These are phyloP conservation scores for Cicer chorassanicum DNA, from an alignment of 306 rosid genomes.

Conservation along the genomic window DNA sequence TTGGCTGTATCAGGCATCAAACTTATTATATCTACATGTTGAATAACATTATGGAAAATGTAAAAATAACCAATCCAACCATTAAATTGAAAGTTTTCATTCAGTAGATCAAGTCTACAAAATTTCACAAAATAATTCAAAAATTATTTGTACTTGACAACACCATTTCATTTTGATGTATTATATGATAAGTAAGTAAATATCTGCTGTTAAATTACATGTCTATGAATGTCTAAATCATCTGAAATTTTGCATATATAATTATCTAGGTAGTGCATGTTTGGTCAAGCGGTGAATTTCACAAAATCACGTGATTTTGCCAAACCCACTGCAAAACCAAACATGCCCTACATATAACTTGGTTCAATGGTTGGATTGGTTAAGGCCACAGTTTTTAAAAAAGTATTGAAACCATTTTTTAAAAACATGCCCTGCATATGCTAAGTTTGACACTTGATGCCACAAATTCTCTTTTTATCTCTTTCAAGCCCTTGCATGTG, in stretches of 20 bases:
- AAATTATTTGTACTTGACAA: neutral
- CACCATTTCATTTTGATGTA: slow-evolving; percentile 1
- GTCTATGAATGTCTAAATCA: neutral
- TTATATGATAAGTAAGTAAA: neutral
- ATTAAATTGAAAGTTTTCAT: neutral
- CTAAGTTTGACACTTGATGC: neutral
- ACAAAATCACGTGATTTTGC: too few species aligned
- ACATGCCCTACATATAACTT: neutral
- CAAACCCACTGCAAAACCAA: too few species aligned
- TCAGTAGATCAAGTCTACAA: neutral
- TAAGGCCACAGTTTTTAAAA: neutral
- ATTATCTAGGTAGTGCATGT: neutral
- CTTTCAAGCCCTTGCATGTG: neutral
- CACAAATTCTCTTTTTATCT: neutral
- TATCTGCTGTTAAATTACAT: neutral
- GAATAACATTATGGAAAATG: neutral
- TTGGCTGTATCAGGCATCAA: neutral
- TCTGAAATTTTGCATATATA: neutral
- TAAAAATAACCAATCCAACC: slow-evolving; percentile 2
- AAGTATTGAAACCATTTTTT: neutral
- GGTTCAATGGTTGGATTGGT: neutral
- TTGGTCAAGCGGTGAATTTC: too few species aligned
- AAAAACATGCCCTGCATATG: neutral
- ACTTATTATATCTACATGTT: neutral
- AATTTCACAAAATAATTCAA: neutral